Evolutionary conservation across 176 grass and related monocot genomes (phyloP).

Genomic region (Cocos nucifera): DNA sequence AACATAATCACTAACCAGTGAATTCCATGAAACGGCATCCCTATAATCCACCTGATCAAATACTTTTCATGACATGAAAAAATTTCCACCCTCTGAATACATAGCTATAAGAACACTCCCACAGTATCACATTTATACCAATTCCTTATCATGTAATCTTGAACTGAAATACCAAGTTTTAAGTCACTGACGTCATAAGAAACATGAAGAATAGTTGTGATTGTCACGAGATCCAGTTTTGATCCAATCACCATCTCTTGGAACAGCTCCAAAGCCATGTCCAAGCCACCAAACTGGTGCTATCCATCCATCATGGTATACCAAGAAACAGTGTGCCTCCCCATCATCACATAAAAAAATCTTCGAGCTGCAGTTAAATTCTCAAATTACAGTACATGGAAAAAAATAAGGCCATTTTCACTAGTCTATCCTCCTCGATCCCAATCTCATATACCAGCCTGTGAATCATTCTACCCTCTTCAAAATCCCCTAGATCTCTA

Average conservation of each 20-base stretch:
- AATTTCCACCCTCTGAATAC: neutral
- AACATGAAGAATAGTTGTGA: neutral
- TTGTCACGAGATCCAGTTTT: neutral
- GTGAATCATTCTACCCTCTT: neutral
- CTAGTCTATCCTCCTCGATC: neutral
- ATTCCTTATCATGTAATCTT: neutral
- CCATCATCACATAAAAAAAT: neutral
- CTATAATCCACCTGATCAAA: neutral
- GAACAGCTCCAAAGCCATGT: neutral
- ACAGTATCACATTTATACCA: neutral
- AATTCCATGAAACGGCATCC: slow-evolving; percentile 2
- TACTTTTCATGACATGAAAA: neutral
- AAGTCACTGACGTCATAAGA: neutral
- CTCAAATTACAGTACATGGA: slow-evolving; percentile 5
- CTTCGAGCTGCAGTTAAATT: slow-evolving; percentile 1
- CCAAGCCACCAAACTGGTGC: neutral
- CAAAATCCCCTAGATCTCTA: neutral
- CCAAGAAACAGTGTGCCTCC: neutral
- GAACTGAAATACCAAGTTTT: neutral
- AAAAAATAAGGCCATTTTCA: slow-evolving; percentile 1
- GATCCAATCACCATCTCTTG: neutral
- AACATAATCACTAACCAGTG: neutral
- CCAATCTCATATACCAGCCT: neutral
- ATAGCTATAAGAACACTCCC: neutral
- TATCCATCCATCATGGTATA: slow-evolving; percentile 7